Evolutionary conservation across 306 rosid species (phyloP).

Genomic region (Fagus sylvatica): DNA sequence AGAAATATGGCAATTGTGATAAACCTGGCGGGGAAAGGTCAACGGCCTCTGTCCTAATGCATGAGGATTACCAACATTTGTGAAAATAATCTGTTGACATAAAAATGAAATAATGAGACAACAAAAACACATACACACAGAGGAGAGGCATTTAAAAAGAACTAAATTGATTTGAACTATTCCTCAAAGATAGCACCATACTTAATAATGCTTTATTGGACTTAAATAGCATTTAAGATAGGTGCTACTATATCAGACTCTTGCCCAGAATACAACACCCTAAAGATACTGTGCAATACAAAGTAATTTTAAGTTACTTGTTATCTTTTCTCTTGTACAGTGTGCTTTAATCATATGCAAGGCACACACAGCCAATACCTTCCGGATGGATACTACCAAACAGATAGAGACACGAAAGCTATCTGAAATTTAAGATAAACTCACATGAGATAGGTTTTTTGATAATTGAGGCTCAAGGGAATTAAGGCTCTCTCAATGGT

Average conservation of each 20-base stretch:
- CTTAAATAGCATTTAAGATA: not conserved
- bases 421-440: too few species aligned
- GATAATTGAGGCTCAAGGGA: too few species aligned
- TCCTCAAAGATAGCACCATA: not conserved
- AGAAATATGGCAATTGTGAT: slow-evolving; percentile 20
- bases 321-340: not conserved
- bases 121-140: not conserved
- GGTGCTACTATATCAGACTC: not conserved
- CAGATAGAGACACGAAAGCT: too few species aligned
- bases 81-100: slow-evolving; percentile 80
- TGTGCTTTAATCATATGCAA: not conserved
- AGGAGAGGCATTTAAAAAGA: not conserved
- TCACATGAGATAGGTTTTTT: too few species aligned
- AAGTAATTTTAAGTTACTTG: not conserved
- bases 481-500: too few species aligned
- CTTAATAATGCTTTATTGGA: not conserved
- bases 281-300: not conserved
- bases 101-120: slow-evolving; percentile 19
- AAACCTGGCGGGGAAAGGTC: slow-evolving; percentile 98
- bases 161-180: not conserved
- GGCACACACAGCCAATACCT: not conserved
- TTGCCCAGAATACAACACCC: not conserved
- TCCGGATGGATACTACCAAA: too few species aligned
- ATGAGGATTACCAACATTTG: slow-evolving; percentile 99
- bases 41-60: slow-evolving; percentile 98